Evolutionary conservation across 2,329 filamentous ascomycete genomes (phyloP).

Genomic region (Aureobasidium pullulans): DNA sequence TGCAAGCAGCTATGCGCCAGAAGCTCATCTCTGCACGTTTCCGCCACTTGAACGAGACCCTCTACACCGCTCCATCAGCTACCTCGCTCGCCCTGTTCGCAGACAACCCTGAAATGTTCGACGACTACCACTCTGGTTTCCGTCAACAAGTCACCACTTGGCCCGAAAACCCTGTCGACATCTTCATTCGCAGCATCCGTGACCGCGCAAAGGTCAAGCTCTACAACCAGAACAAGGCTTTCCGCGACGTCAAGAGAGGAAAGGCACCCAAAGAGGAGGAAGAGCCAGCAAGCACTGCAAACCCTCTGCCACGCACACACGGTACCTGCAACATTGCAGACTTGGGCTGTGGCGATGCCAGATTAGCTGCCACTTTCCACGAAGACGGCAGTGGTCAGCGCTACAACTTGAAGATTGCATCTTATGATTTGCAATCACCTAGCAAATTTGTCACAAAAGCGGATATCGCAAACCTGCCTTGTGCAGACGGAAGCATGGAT

Average conservation of each 20-base stretch:
- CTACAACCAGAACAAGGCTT: slow-evolving; percentile 26
- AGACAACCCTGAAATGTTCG: slow-evolving; percentile 84
- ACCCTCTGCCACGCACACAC: slow-evolving; percentile 62
- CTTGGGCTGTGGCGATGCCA: slow-evolving; percentile 86
- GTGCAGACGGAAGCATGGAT: slow-evolving; percentile 68
- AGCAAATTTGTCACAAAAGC: slow-evolving; percentile 73
- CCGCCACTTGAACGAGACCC: slow-evolving; percentile 91
- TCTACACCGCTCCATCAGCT: slow-evolving; percentile 84
- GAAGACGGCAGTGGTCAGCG: slow-evolving; percentile 48
- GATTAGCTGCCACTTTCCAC: slow-evolving; percentile 63
- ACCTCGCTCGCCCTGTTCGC: slow-evolving; percentile 79
- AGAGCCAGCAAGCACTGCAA: background rate
- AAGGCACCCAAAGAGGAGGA: slow-evolving; percentile 27
- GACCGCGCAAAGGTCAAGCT: slow-evolving; percentile 52
- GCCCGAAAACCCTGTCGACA: slow-evolving; percentile 93
- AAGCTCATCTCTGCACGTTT: slow-evolving; percentile 94
- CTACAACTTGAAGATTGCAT: slow-evolving; percentile 67
- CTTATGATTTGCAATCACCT: slow-evolving; percentile 79
- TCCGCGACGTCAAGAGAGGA: slow-evolving; percentile 33
- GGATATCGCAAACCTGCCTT: slow-evolving; percentile 78
- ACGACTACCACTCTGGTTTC: slow-evolving; percentile 94
- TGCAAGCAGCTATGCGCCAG: slow-evolving; percentile 88
- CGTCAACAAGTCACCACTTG: slow-evolving; percentile 90
- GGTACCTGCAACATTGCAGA: slow-evolving; percentile 77
- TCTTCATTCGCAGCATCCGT: slow-evolving; percentile 67